phyloP scores from a whole-genome alignment of 176 grass and related monocot species.

The Triticum dicoccoides region DNA sequence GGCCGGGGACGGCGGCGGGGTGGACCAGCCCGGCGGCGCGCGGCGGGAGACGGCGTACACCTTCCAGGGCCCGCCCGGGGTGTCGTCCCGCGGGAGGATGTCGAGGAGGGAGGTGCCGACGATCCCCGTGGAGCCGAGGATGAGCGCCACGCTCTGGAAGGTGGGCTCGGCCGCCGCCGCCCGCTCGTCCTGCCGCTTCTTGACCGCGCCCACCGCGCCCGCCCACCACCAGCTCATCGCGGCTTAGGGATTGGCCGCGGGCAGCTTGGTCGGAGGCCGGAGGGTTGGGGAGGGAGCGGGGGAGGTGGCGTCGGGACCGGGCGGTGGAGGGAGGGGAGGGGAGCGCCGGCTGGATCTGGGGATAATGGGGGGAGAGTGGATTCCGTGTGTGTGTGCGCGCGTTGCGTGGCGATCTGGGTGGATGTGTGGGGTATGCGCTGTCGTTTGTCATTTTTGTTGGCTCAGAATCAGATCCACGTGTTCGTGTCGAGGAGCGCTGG shows the following conservation, averaged over 20 bases:
- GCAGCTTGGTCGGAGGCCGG: no score
- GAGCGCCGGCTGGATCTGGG: not conserved
- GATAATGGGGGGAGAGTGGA: not conserved
- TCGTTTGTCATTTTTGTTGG: not conserved
- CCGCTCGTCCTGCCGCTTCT: slow-evolving; percentile 36
- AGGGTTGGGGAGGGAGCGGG: no score
- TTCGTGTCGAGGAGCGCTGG: not conserved
- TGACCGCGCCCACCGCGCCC: slow-evolving; percentile 46
- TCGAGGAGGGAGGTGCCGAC: slow-evolving; percentile 33
- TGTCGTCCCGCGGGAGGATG: slow-evolving; percentile 47
- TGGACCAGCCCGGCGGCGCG: slow-evolving; percentile 28
- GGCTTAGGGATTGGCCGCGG: not conserved
- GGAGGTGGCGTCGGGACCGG: not conserved
- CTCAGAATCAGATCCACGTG: not conserved
- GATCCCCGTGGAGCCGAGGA: slow-evolving; percentile 24
- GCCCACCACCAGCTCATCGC: slow-evolving; percentile 66
- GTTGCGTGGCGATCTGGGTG: no score
- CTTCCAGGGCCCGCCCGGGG: slow-evolving; percentile 59
- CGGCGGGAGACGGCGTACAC: slow-evolving; percentile 44
- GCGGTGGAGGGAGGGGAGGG: no score
- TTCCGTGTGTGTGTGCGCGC: no score
- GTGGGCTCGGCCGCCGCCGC: not conserved
- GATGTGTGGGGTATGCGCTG: not conserved
- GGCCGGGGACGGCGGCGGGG: slow-evolving; percentile 1
- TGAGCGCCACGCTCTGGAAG: slow-evolving; percentile 45